Percentiles rank a stretch among this genome's conserved stretches.
These are phyloP conservation scores for Tardiomyces blankii DNA, from an alignment of 1,139 yeast genomes.

Conservation along the genomic window DNA sequence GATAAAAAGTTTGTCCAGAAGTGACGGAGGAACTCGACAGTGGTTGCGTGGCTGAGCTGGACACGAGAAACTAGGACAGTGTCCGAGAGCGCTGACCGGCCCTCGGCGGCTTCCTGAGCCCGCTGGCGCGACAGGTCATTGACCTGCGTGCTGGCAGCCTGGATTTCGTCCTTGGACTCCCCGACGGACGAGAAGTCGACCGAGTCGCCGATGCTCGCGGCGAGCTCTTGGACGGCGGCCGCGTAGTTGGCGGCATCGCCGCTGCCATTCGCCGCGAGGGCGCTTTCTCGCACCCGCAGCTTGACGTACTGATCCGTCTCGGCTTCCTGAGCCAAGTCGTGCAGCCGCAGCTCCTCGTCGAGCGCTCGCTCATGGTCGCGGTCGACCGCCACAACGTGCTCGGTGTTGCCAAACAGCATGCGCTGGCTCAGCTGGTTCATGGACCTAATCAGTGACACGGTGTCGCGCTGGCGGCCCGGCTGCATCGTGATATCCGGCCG, in stretches of 20 bases:
- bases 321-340: slow-evolving; percentile 45
- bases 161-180: slow-evolving; percentile 1
- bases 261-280: slow-evolving; percentile 23
- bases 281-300: slow-evolving; percentile 51
- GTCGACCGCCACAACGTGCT: neutral
- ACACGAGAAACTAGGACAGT: slow-evolving; percentile 8
- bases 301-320: slow-evolving; percentile 28
- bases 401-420: slow-evolving; percentile 31
- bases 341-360: slow-evolving; percentile 43
- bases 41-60: slow-evolving; percentile 46
- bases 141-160: neutral
- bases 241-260: slow-evolving; percentile 1
- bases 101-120: slow-evolving; percentile 9
- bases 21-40: slow-evolving; percentile 59
- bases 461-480: slow-evolving; percentile 40
- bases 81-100: slow-evolving; percentile 1
- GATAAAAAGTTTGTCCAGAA: slow-evolving; percentile 56
- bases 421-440: slow-evolving; percentile 83
- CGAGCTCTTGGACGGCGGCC: neutral
- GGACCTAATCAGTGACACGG: slow-evolving; percentile 66
- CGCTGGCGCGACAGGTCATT: neutral
- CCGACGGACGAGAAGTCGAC: slow-evolving; percentile 4
- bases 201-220: neutral
- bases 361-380: slow-evolving; percentile 24
- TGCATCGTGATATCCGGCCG: slow-evolving; percentile 87